Percentiles rank a stretch among this genome's conserved stretches.
phyloP scores from a whole-genome alignment of 2,329 filamentous ascomycete species.

The Xylariaceae sp. region DNA sequence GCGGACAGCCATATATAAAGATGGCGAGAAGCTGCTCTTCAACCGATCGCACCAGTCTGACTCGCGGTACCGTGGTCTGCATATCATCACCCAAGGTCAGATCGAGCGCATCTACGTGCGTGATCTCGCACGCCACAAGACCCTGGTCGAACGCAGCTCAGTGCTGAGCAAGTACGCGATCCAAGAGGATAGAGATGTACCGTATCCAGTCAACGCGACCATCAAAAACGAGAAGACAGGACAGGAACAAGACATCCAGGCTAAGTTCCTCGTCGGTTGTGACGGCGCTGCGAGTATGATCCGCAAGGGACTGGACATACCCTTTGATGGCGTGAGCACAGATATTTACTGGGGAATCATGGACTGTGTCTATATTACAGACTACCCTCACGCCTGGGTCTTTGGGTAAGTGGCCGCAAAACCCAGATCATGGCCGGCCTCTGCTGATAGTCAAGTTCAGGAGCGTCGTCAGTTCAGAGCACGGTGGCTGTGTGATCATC shows the following conservation, averaged over 20 bases:
- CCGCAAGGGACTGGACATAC: conserved; percentile 27
- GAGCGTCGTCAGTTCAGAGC: conserved; percentile 24
- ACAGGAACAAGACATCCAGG: conserved; percentile 20
- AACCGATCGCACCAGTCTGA: conserved; percentile 29
- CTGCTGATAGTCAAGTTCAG: no score
- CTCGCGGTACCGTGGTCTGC: conserved; percentile 32
- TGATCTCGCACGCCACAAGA: conserved; percentile 31
- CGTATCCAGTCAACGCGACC: conserved; percentile 19
- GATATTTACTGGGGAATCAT: conserved; percentile 34
- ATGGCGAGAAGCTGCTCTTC: conserved; percentile 28
- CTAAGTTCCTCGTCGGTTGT: conserved; percentile 31
- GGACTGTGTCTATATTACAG: conserved; percentile 26
- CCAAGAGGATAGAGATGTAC: background rate
- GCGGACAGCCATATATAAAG: conserved; percentile 27
- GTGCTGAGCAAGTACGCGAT: conserved; percentile 20
- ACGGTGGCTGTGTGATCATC: conserved; percentile 32
- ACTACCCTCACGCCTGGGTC: conserved; percentile 30
- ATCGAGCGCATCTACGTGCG: conserved; percentile 34
- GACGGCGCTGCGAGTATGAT: conserved; percentile 32
- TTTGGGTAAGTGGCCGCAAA: conserved; percentile 30
- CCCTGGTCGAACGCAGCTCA: conserved; percentile 28
- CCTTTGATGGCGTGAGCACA: conserved; percentile 31
- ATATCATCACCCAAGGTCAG: conserved; percentile 35
- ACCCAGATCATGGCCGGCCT: conserved; percentile 4
- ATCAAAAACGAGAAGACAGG: conserved; percentile 22